Base-by-base conservation (phyloP, 2,329 filamentous ascomycete species). In the Phaeosphaeriaceae sp. region DNA sequence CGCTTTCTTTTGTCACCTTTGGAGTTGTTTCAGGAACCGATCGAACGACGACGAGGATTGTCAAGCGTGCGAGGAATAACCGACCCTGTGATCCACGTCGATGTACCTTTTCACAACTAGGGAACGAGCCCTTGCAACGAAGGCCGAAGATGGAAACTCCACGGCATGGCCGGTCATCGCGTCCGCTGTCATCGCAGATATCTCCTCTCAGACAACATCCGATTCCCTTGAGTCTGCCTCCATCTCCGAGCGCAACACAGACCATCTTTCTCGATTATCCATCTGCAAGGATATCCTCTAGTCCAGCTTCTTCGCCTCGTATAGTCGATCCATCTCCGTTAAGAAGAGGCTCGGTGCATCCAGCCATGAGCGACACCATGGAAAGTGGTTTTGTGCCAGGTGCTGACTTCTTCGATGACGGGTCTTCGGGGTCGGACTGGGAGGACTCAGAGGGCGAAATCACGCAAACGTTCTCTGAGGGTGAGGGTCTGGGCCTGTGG, bases 361-460 rank as follows among this genome's bases (percentile, higher is more conserved):
- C 70, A 6, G 63, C 66, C 11, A 64, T 70, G 58, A 66, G 68
- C 48, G 61, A 64, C 17, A 62, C 61, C 7, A 74, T 75, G 68
- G 58, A 70, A 28, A 56, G 49, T 8, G 68, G 64, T 2, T 28
- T 66, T 1, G 44, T 50, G 26, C 66, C 64, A 13, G 70, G 68
- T 21, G 63, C 59, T 10, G 68, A 74, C 50, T 74, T 76, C 60
- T 75, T 75, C 49, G 69, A 73, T 15, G 67, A 73, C 43, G 55
- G 52, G 26, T 67, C 68, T 6, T 70, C 67, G 3, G 71, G 56
- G 28, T 70, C 66, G 1, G 71, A 67, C 6, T 70, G 67, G 61
- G 70, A 68, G 26, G 67, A 72, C 32, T 67, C 58, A 2, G 63
- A 63, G n/a, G 63, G 65, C 30, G 60, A 64, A 17, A 24, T 58